These are phyloP conservation scores for Colletotrichum tropicicola DNA, from an alignment of 2,329 filamentous ascomycete genomes.

Conservation along the genomic window DNA sequence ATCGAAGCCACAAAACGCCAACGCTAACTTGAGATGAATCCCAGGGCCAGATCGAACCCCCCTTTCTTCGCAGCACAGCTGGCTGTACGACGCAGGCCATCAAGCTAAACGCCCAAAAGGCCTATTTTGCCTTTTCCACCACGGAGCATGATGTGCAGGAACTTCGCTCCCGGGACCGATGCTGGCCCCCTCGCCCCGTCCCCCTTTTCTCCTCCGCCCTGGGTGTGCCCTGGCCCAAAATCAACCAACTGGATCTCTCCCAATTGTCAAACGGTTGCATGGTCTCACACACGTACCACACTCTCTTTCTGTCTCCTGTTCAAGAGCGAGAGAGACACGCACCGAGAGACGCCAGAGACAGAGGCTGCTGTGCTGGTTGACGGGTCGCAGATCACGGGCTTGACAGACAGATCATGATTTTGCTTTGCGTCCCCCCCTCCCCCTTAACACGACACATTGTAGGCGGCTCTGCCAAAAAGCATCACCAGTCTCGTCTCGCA, in stretches of 20 bases:
- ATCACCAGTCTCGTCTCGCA: too few species aligned
- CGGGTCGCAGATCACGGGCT: neutral
- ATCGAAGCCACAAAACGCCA: neutral
- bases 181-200: neutral
- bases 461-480: too few species aligned
- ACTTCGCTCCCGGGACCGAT: neutral
- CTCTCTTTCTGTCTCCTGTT: neutral
- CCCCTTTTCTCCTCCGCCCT: too few species aligned
- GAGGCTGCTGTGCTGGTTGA: neutral
- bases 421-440: too few species aligned
- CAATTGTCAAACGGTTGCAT: neutral
- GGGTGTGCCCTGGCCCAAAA: neutral
- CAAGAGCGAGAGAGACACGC: too few species aligned
- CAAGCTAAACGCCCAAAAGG: too few species aligned
- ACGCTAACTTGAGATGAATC: constrained; percentile 11
- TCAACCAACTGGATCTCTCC: neutral
- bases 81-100: too few species aligned
- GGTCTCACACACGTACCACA: neutral
- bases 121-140: too few species aligned
- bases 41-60: neutral
- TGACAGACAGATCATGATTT: neutral
- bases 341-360: too few species aligned
- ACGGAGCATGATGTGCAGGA: constrained; percentile 15
- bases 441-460: too few species aligned
- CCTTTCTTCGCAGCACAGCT: too few species aligned